Conservation (phyloP, 1,139 yeast genomes). For the Diutina mesorugosa region DNA sequence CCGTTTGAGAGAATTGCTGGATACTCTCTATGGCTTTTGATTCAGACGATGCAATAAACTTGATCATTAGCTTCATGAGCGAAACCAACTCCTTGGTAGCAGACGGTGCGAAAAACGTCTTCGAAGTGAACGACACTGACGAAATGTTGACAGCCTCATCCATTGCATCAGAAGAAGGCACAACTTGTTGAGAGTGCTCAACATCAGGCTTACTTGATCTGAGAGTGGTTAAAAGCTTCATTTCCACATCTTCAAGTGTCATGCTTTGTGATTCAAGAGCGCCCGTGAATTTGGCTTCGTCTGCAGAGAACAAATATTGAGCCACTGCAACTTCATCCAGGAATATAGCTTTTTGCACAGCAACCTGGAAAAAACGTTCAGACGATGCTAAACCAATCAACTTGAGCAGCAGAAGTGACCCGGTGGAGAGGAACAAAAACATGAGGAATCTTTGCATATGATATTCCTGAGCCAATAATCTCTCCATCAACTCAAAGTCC, state of each 20-base stretch:
- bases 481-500: neutral
- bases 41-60: neutral
- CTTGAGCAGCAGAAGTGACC: neutral
- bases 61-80: neutral
- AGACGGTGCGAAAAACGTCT: neutral
- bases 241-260: neutral
- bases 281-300: neutral
- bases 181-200: too few relatives aligned
- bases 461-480: neutral
- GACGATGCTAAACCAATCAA: neutral
- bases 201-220: neutral
- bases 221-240: slow-evolving; percentile 1
- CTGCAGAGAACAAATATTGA: neutral
- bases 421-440: neutral
- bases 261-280: neutral
- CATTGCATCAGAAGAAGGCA: neutral
- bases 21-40: neutral
- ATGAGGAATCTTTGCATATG: neutral
- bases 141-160: neutral
- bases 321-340: neutral
- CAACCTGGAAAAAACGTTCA: neutral
- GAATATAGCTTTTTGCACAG: neutral
- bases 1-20: neutral
- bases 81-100: neutral
- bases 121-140: neutral